phyloP scores from a whole-genome alignment of 2,329 filamentous ascomycete genomes.

The Trichoderma lentiforme region DNA sequence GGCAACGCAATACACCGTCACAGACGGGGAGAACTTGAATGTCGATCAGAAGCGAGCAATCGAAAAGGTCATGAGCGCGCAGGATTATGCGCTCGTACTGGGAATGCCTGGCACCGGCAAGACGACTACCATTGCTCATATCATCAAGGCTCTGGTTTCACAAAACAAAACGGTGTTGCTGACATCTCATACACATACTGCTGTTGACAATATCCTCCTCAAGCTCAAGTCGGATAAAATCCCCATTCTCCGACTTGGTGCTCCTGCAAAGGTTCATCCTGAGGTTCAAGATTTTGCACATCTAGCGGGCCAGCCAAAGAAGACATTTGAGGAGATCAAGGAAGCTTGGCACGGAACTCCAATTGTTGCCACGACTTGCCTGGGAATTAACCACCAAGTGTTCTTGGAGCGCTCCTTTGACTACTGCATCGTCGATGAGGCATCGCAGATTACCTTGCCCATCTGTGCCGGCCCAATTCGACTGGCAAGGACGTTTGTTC shows the following conservation, averaged over 20 bases:
- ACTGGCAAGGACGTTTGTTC: slow-evolving; percentile 86
- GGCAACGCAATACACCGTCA: slow-evolving; percentile 61
- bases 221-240: slow-evolving; percentile 81
- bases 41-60: slow-evolving; percentile 83
- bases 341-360: slow-evolving; percentile 80
- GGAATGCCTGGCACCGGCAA: slow-evolving; percentile 99
- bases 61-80: slow-evolving; percentile 90
- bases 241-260: slow-evolving; percentile 79
- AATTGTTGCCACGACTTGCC: slow-evolving; percentile 90
- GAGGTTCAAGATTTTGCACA: slow-evolving; percentile 84
- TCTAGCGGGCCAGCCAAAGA: slow-evolving; percentile 69
- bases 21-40: slow-evolving; percentile 68
- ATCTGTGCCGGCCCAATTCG: slow-evolving; percentile 92
- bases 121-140: slow-evolving; percentile 96
- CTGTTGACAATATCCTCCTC: slow-evolving; percentile 94
- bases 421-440: slow-evolving; percentile 98
- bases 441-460: slow-evolving; percentile 93
- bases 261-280: slow-evolving; percentile 78
- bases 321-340: slow-evolving; percentile 78
- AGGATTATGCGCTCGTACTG: slow-evolving; percentile 93
- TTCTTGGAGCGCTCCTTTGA: slow-evolving; percentile 90
- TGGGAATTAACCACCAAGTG: slow-evolving; percentile 84
- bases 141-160: slow-evolving; percentile 83
- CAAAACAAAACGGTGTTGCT: slow-evolving; percentile 90
- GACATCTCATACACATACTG: slow-evolving; percentile 95